phyloP scores from a whole-genome alignment of 257 asterid species.

The Striga asiatica region DNA sequence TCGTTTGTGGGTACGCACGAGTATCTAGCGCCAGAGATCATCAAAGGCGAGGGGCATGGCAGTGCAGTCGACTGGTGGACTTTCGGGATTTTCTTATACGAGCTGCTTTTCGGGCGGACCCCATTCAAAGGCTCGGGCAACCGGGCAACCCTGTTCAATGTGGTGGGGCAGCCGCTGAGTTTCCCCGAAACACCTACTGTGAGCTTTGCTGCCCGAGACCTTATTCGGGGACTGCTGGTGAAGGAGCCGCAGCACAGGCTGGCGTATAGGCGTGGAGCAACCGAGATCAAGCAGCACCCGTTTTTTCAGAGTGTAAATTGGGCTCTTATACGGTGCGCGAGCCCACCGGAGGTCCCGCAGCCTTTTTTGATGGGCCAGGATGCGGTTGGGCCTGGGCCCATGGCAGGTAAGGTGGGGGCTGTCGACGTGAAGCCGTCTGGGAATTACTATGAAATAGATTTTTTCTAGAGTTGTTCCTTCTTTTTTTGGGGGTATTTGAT shows the following conservation, averaged over 20 bases:
- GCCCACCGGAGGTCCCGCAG: slow-evolving; percentile 43
- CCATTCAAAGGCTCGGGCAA: slow-evolving; percentile 51
- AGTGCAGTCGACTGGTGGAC: slow-evolving; percentile 68
- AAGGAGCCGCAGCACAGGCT: slow-evolving; percentile 59
- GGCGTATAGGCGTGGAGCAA: slow-evolving; percentile 50
- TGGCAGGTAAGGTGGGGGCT: slow-evolving; percentile 22
- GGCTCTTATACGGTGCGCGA: slow-evolving; percentile 50
- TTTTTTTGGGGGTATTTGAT: neutral
- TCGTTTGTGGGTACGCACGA: slow-evolving; percentile 55
- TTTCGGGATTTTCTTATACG: slow-evolving; percentile 38
- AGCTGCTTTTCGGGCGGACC: slow-evolving; percentile 44
- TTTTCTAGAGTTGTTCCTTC: slow-evolving; percentile 21
- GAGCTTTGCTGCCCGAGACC: slow-evolving; percentile 45
- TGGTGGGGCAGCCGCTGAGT: slow-evolving; percentile 46
- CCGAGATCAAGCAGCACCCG: slow-evolving; percentile 56
- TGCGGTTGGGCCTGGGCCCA: neutral
- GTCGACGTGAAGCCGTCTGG: slow-evolving; percentile 54
- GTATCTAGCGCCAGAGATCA: slow-evolving; percentile 47
- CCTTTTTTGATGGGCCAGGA: slow-evolving; percentile 19
- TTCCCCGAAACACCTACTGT: slow-evolving; percentile 44
- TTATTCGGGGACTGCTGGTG: slow-evolving; percentile 49
- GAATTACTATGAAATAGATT: slow-evolving; percentile 54
- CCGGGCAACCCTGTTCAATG: slow-evolving; percentile 43
- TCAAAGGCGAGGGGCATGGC: slow-evolving; percentile 56
- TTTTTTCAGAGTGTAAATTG: slow-evolving; percentile 55